A percentile compares a stretch with the other conserved stretches of the same genome.
Conservation (phyloP, 345 rosid genomes). For the Acer saccharum region DNA sequence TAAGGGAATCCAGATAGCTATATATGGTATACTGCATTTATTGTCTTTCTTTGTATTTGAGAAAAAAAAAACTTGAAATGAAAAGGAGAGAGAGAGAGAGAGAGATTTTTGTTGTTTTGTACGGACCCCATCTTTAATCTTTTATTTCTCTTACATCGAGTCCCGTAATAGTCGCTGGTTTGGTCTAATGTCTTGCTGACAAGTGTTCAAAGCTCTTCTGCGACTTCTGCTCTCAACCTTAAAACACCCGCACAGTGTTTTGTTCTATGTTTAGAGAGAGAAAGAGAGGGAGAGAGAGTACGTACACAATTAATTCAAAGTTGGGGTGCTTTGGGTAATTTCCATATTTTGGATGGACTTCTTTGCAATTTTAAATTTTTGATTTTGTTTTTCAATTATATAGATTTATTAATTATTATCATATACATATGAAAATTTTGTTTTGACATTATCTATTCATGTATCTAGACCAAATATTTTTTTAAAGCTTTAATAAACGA, state of each 20-base stretch:
- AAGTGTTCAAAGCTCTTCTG: slow-evolving; percentile 32
- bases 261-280: background rate
- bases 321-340: background rate
- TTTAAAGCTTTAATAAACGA: too few relatives aligned
- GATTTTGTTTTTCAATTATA: too few relatives aligned
- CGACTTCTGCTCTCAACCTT: slow-evolving; percentile 45
- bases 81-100: too few relatives aligned
- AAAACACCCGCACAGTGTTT: background rate
- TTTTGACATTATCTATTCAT: too few relatives aligned
- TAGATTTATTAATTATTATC: too few relatives aligned
- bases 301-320: background rate
- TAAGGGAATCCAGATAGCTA: slow-evolving; percentile 18
- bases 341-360: background rate
- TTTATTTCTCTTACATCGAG: slow-evolving; percentile 20
- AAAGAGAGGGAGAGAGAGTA: background rate
- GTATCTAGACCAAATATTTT: too few relatives aligned
- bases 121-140: slow-evolving; percentile 6
- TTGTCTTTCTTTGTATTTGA: background rate
- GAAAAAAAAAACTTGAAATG: background rate
- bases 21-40: slow-evolving; percentile 13
- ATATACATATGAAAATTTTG: too few relatives aligned
- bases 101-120: background rate
- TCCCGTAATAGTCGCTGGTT: slow-evolving; percentile 31
- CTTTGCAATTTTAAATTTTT: too few relatives aligned
- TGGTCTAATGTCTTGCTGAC: slow-evolving; percentile 29